Base-by-base conservation (phyloP, 2,329 filamentous ascomycete species). In the Pseudocercospora ulei region DNA sequence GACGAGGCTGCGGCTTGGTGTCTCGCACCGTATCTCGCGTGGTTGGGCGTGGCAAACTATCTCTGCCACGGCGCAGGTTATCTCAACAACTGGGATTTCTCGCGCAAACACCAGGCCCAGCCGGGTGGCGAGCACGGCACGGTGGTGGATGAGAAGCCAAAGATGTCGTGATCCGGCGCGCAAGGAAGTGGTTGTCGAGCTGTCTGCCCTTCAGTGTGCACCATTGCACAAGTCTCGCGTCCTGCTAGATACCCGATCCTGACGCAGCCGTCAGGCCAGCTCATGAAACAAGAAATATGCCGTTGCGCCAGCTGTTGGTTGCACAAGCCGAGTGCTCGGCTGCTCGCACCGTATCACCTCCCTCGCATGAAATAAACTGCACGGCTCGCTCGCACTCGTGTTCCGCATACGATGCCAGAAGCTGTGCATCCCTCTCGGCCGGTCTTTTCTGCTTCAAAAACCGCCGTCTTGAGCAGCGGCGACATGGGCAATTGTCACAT, bases 31-130 rank as follows among this genome's bases (percentile, higher is more conserved):
- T 96, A 95, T 58, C 64, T 92, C 16, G 82, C 68, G 9, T 96
- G 88, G 88, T 65, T 95, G 52, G 68, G 77, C 37, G 95, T 92
- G 58, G 87, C 86, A 19, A 85, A 82, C 0, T 96, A 95, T 58
- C 67, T 96, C 36, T 48, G 45, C 54, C 75, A 54, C 31, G 62
- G 61, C 12, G 52, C 50, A 34, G 63, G 63, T 4, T 63, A 65
- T 41, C 48, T 65, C 27, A 65, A 65, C 41, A 43, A 56, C 35
- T 65, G 63, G 63, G 49, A 62, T 38, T 57, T 65, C 37, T 30
- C 29, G n/a, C 36, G 38, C n/a, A 47, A 47, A 31, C 36, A 49
- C 28, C 31, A 35, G 11, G 9, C 27, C 7, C 25, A 37, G 28
- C 17, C 36, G 8, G 36, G 23, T 7, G 23, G 24, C 18, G 40